Evolutionary conservation across 257 asterid genomes (phyloP).

Genomic region (Solanum paucissectum): DNA sequence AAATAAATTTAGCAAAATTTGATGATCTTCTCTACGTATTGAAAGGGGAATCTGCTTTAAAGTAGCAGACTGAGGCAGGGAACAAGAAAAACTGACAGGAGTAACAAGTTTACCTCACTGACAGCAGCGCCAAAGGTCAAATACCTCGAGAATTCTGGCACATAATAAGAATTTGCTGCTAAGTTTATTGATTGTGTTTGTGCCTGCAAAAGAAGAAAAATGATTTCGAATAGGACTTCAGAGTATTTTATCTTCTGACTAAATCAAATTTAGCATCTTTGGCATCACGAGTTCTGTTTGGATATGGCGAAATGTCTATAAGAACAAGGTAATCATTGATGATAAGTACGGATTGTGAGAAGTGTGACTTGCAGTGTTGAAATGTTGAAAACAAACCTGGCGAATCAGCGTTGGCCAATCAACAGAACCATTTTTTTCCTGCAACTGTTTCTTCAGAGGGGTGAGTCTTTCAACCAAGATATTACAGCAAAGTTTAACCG

Average conservation of each 20-base stretch:
- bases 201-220: slow-evolving; percentile 30
- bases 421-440: slow-evolving; percentile 37
- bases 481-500: slow-evolving; percentile 53
- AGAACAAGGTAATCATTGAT: not conserved
- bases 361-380: not conserved
- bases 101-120: slow-evolving; percentile 45
- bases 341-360: not conserved
- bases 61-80: not conserved
- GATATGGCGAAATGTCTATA: not conserved
- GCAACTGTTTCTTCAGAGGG: slow-evolving; percentile 36
- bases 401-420: slow-evolving; percentile 46
- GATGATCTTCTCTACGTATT: too few species aligned
- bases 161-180: slow-evolving; percentile 41
- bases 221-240: not conserved
- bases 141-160: slow-evolving; percentile 35
- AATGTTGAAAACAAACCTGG: slow-evolving; percentile 27
- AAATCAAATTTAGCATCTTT: not conserved
- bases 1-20: not conserved
- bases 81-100: not conserved
- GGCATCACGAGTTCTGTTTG: not conserved
- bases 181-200: slow-evolving; percentile 31
- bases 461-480: slow-evolving; percentile 45
- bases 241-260: not conserved
- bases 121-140: slow-evolving; percentile 63
- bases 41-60: not conserved